Base-by-base conservation (phyloP, 148 eudicot genomes). In the Rhododendron ferrugineum region DNA sequence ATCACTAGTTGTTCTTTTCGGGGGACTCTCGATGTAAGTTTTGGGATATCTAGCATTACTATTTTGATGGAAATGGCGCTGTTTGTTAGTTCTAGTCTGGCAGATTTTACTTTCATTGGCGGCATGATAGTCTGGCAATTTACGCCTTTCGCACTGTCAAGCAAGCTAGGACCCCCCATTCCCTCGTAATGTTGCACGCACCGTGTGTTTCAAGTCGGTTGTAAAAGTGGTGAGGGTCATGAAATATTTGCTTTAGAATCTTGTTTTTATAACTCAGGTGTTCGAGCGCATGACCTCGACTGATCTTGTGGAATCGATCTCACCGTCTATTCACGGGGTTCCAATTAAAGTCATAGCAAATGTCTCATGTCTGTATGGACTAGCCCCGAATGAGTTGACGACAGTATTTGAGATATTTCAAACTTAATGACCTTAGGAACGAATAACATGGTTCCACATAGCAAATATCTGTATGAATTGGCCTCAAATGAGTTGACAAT, bases 81-180 rank as follows among this genome's bases (percentile, higher is more conserved):
- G 81, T 40, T 37, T 77, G 80, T 42, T 40, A 44, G 22, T n/a
- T 77, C 75, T 32, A 70, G 47, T 75, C 79, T 77, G 52, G 50
- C 80, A 40, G 79, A 37, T 16, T 75, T 75, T 75, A 8, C 79
- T 74, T 74, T 32, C 22, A 30, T 37, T 75, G 28, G 22, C 18
- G 13, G 1, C 11, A 40, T 7, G 23, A 37, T 70, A 32, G 49
- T 75, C 79, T 77, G 80, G 50, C 80, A 40, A 42, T 23, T 42
- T 42, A 77, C n/a, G 23, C 46, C 78, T 64, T 74, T 74, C 16
- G 78, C 47, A 34, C 78, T 36, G 78, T 74, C 78, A 74, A 74
- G 78, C 78, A 16, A 74, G 44, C 44, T 40, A 40, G 2, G 42
- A 1, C 78, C 46, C 46, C 42, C 10, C 18, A 6, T 14, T 32